Evolutionary conservation across 768 basidiomycete species (phyloP), one percentile per base, ranked within the genome.

Genomic region (Boletus speciosus): DNA sequence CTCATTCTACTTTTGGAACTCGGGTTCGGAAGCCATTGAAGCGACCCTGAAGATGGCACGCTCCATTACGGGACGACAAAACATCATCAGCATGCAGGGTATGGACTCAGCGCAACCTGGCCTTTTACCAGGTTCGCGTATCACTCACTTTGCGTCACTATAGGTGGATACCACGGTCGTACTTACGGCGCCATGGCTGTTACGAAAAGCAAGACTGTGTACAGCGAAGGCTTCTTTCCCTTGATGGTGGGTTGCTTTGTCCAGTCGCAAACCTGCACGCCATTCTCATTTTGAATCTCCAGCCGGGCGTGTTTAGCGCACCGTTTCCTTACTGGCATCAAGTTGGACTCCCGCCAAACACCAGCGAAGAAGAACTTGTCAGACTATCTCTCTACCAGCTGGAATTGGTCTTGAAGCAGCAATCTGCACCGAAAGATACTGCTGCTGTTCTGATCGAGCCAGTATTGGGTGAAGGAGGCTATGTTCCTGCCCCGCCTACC

Each of bases 1-100:
- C 69, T 91, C 91, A 25, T 98, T 98, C 80, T 97, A 94, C 81
- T 92, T 97, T 73, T 92, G 90, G 89, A 98, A 92, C 75, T 95
- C 93, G 2, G 96, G 96, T 3, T 86, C 92, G 1, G 96, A 98
- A 71, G 96, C 94, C 1, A 80, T 93, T 41, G 95, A 97, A 72
- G 91, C 85, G 1, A 80, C 93, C 3, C 72, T 98, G 58, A 98
- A 97, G 74, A 84, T 98, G 75, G 88, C 90, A 4, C 82, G 95
- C 34, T 66, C 70, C 25, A 74, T 85, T 34, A 98, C 95, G 1
- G 84, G 86, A 31, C 78, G 81, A 58, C 92, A 93, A 67, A 93
- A 96, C 67, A 81, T 98, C 55, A 92, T 98, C 50, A 75, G 81
- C 55, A 91, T 98, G 87, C 93, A 96, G 72, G 95, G 91, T 75